Base-by-base conservation (phyloP, 805 yeast species). In the Teunomyces stri region DNA sequence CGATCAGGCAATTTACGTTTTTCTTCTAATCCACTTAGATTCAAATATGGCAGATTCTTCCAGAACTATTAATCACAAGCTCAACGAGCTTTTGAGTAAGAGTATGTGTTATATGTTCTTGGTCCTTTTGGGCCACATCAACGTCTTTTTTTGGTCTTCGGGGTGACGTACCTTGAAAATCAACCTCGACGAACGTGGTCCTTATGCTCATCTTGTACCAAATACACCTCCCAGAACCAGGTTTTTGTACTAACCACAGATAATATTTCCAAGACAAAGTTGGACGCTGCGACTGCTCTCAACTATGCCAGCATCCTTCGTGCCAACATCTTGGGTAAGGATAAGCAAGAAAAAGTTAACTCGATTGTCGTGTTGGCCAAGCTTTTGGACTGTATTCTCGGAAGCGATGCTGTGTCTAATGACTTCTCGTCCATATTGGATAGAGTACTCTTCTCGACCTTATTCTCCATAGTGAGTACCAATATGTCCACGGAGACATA, bases 351-450 rank as follows among this genome's bases (percentile, higher is more conserved):
- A 48, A 72, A 74, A 51, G 72, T 76, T 42, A 80, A 78, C 59
- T 70, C 80, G 2, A 75, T 82, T 7, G 76, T 77, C 1, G 80
- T 81, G 3, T 61, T 83, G 27, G 78, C 84, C 28, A 79, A 74
- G 51, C 65, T 79, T 22, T 61, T 81, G 38, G 83, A 79, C 37
- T 69, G 69, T 44, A 56, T 70, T 9, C 54, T 62, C 7, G 63
- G 68, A n/a, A 63, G 68, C 18, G 72, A 76, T 5, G 78, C 80
- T 4, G 59, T 60, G 16, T 62, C 66, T 15, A 64, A 70, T 25
- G 67, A 61, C 5, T 66, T 71, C 49, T 48, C 61, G 18, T 47
- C 55, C 7, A 54, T 70, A 10, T 66, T 77, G 52, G 79, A 76
- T 54, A 70, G 67, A 39, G 51, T 60, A 1, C 59, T 79, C 42